phyloP scores from a whole-genome alignment of 2,329 filamentous ascomycete genomes.

The Xylaria multiplex region DNA sequence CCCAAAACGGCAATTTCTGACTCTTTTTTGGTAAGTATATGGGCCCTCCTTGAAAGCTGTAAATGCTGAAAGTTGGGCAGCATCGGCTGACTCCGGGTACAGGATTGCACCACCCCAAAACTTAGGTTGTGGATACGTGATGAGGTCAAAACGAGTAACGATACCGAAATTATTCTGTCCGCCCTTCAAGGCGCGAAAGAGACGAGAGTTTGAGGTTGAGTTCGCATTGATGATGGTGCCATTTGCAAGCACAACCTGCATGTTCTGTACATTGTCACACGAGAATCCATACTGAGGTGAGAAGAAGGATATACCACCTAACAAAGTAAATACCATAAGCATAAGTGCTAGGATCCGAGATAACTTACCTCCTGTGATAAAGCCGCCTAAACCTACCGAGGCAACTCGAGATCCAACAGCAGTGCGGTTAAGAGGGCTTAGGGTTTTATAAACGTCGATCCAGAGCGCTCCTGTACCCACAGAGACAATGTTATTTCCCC shows the following conservation, averaged over 20 bases:
- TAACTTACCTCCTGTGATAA: conserved; percentile 14
- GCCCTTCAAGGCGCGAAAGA: conserved; percentile 7
- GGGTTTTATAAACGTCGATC: not conserved
- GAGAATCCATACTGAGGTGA: conserved; percentile 7
- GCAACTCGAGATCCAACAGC: conserved; percentile 12
- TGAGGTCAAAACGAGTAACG: conserved; percentile 11
- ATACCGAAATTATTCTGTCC: conserved; percentile 15
- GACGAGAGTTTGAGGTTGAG: conserved; percentile 1
- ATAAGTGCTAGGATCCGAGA: not conserved
- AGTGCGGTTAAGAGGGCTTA: conserved; percentile 1
- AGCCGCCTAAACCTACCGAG: conserved; percentile 13
- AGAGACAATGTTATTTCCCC: not conserved
- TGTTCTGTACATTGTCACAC: conserved; percentile 8
- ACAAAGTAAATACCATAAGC: not conserved
- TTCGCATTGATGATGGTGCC: conserved; percentile 10
- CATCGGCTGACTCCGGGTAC: conserved; percentile 14
- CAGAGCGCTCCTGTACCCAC: conserved; percentile 6
- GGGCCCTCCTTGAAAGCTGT: conserved; percentile 10
- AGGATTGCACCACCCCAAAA: conserved; percentile 10
- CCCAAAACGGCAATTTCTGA: too few relatives aligned
- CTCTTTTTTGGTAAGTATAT: too few relatives aligned
- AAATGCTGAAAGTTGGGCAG: conserved; percentile 3
- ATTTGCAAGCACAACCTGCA: conserved; percentile 12
- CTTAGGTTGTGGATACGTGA: conserved; percentile 2
- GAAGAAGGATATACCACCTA: conserved; percentile 15